Evolutionary conservation across 257 asterid genomes (phyloP).

Genomic region (Solanum ahanhuiri): DNA sequence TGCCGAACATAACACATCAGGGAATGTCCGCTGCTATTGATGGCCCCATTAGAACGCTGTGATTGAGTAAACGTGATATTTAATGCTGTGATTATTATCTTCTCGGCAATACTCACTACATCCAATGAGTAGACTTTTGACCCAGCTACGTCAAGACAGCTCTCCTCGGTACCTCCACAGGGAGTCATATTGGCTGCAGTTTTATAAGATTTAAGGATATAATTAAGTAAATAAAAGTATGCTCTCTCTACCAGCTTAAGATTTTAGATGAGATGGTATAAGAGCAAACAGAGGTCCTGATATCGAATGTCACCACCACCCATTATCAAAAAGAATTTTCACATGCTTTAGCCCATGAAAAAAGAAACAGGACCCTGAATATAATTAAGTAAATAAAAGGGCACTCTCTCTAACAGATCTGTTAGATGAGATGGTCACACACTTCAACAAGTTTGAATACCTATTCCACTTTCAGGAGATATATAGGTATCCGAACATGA

Average conservation of each 20-base stretch:
- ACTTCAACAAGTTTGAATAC: slow-evolving; percentile 4
- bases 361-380: background rate
- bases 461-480: slow-evolving; percentile 14
- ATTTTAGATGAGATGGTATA: background rate
- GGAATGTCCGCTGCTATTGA: slow-evolving; percentile 8
- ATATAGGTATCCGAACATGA: slow-evolving; percentile 40
- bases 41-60: slow-evolving; percentile 26
- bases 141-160: slow-evolving; percentile 41
- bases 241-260: background rate
- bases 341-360: background rate
- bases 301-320: background rate
- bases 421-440: background rate
- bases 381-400: background rate
- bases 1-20: slow-evolving; percentile 64
- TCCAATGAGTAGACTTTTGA: slow-evolving; percentile 45
- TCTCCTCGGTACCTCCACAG: slow-evolving; percentile 41
- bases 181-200: slow-evolving; percentile 24
- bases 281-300: background rate
- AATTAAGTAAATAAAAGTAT: background rate
- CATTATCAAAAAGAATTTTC: background rate
- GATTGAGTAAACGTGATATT: slow-evolving; percentile 32
- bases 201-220: background rate
- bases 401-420: background rate
- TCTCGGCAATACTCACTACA: slow-evolving; percentile 49
- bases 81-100: slow-evolving; percentile 39